Evolutionary conservation across 129 eudicot species (phyloP).

Genomic region (Tagetes erecta): DNA sequence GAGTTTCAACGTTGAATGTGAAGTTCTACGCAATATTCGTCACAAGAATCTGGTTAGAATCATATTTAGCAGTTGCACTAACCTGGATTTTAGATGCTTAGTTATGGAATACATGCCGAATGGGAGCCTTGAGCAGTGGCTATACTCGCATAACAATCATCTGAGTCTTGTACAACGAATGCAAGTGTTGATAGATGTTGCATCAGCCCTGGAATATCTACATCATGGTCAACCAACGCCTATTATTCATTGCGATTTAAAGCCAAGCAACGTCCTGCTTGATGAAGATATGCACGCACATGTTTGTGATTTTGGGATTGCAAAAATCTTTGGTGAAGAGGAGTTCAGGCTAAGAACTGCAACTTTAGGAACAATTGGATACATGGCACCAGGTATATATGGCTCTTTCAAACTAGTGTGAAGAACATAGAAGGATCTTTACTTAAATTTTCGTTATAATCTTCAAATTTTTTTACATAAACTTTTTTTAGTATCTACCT

Average conservation of each 20-base stretch:
- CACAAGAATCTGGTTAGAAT: too few relatives aligned
- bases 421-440: too few relatives aligned
- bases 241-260: slow-evolving; percentile 54
- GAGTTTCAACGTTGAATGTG: too few relatives aligned
- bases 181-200: slow-evolving; percentile 46
- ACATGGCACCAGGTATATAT: slow-evolving; percentile 32
- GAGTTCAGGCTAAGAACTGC: slow-evolving; percentile 32
- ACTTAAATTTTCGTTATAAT: too few relatives aligned
- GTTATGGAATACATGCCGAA: too few relatives aligned
- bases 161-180: slow-evolving; percentile 23
- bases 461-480: too few relatives aligned
- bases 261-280: slow-evolving; percentile 34
- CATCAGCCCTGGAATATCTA: slow-evolving; percentile 49
- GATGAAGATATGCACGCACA: slow-evolving; percentile 53
- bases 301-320: slow-evolving; percentile 59
- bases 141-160: slow-evolving; percentile 34
- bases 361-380: slow-evolving; percentile 56
- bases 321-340: slow-evolving; percentile 37
- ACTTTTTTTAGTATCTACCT: too few relatives aligned
- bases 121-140: too few relatives aligned
- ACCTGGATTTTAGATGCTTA: too few relatives aligned
- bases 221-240: slow-evolving; percentile 43
- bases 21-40: too few relatives aligned
- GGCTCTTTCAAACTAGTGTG: too few relatives aligned
- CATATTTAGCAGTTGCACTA: too few relatives aligned